Percentiles rank a stretch among this genome's conserved stretches.
Conservation (phyloP, 1,139 yeast species). For the Hemisphaericaspora xylofermentans region DNA sequence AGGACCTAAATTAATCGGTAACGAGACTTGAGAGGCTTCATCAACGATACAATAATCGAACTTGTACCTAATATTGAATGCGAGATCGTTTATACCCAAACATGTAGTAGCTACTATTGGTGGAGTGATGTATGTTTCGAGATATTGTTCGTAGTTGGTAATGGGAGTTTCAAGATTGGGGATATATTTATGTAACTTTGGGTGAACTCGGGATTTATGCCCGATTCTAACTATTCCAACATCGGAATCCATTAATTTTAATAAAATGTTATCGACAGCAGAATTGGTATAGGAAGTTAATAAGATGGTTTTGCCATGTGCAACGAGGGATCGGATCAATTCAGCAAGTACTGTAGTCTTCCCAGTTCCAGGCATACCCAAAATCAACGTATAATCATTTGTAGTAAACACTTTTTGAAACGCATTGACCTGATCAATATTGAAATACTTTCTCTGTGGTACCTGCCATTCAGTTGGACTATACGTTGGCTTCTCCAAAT, state of each 20-base stretch:
- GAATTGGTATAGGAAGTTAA: constrained; percentile 91
- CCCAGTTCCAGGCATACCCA: constrained; percentile 99
- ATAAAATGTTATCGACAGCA: constrained; percentile 88
- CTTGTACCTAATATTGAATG: constrained; percentile 51
- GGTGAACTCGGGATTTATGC: constrained; percentile 55
- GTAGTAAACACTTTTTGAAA: constrained; percentile 63
- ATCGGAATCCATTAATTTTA: constrained; percentile 55
- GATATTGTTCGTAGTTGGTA: constrained; percentile 45
- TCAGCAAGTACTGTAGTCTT: constrained; percentile 90
- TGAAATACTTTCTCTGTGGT: constrained; percentile 22
- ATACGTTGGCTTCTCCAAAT: constrained; percentile 38
- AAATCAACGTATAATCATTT: constrained; percentile 71
- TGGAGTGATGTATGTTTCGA: constrained; percentile 50
- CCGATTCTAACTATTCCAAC: constrained; percentile 64
- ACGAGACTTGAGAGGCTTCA: constrained; percentile 93
- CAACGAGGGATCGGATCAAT: constrained; percentile 60
- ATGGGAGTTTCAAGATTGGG: constrained; percentile 43
- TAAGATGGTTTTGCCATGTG: constrained; percentile 63
- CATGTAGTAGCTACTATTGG: constrained; percentile 89
- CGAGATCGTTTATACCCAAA: constrained; percentile 67
- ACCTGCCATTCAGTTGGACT: not conserved
- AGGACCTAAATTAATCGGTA: constrained; percentile 92
- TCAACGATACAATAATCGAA: constrained; percentile 95
- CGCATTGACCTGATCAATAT: constrained; percentile 70
- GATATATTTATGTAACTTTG: constrained; percentile 54